phyloP scores from a whole-genome alignment of 2,329 filamentous ascomycete species.

The Ophiognomonia clavigignenti-juglandacearum region DNA sequence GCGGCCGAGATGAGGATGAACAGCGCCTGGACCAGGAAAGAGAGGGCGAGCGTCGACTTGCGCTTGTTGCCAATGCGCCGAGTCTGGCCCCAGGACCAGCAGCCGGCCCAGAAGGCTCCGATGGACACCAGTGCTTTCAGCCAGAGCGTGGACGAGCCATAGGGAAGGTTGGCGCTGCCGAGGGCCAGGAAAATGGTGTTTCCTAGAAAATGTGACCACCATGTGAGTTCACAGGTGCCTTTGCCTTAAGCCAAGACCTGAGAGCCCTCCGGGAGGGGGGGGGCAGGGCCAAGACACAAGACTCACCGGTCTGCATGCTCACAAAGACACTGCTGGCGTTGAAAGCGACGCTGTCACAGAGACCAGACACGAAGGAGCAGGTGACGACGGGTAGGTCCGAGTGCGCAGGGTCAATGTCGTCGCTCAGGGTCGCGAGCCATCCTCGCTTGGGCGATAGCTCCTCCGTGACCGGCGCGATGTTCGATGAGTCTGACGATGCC shows the following conservation, averaged over 20 bases:
- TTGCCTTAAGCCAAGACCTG: no score
- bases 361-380: conserved; percentile 33
- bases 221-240: no score
- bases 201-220: conserved; percentile 29
- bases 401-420: conserved; percentile 18
- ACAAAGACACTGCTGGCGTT: conserved; percentile 35
- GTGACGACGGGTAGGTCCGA: conserved; percentile 34
- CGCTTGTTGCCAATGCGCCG: conserved; percentile 17
- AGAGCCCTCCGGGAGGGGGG: no score
- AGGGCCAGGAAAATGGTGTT: conserved; percentile 62
- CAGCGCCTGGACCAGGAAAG: conserved; percentile 47
- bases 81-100: conserved; percentile 38
- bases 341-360: conserved; percentile 36
- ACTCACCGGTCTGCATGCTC: conserved; percentile 32
- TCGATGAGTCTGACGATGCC: conserved; percentile 6
- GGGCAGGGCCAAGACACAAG: neutral
- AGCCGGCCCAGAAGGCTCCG: conserved; percentile 47
- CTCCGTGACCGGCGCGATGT: neutral
- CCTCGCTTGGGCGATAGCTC: neutral
- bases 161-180: conserved; percentile 48
- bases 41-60: conserved; percentile 33
- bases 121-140: conserved; percentile 38
- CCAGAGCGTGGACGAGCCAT: conserved; percentile 40
- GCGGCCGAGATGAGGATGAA: conserved; percentile 49
- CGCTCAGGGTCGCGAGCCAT: conserved; percentile 12